A percentile compares a stretch with the other conserved stretches of the same genome.
Evolutionary conservation across 2,329 filamentous ascomycete species (phyloP).

Genomic region (Albifimbria verrucaria): DNA sequence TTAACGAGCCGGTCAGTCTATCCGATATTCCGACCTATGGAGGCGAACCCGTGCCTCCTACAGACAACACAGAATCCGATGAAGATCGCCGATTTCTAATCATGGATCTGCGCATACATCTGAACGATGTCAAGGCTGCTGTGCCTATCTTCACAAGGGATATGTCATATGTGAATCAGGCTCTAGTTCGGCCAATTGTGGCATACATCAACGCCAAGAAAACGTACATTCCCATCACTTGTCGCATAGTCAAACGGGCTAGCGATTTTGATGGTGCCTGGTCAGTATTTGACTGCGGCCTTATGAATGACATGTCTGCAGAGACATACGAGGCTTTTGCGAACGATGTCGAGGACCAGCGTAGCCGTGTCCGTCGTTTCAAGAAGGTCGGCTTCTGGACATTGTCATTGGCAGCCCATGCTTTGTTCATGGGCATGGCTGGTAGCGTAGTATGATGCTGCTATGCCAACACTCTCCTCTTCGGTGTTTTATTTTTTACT

Average conservation of each 20-base stretch:
- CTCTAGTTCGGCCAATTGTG: constrained; percentile 90
- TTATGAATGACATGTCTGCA: constrained; percentile 90
- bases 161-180: constrained; percentile 93
- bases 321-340: constrained; percentile 96
- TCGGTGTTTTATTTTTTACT: neutral
- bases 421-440: constrained; percentile 90
- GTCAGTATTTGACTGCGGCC: constrained; percentile 88
- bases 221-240: constrained; percentile 93
- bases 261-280: constrained; percentile 93
- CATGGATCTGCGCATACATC: constrained; percentile 90
- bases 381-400: constrained; percentile 98
- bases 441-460: constrained; percentile 62
- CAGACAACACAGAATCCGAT: constrained; percentile 20
- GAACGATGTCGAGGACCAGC: constrained; percentile 83
- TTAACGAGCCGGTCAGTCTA: constrained; percentile 29
- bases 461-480: neutral
- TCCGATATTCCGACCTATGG: constrained; percentile 22
- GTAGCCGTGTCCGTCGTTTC: constrained; percentile 79
- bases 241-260: constrained; percentile 85
- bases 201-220: constrained; percentile 96
- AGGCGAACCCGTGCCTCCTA: constrained; percentile 4
- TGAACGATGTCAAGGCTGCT: constrained; percentile 90
- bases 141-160: constrained; percentile 91
- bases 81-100: constrained; percentile 78
- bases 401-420: constrained; percentile 85